phyloP scores from a whole-genome alignment of 2,329 filamentous ascomycete species.

The Chaetothyriales sp. region DNA sequence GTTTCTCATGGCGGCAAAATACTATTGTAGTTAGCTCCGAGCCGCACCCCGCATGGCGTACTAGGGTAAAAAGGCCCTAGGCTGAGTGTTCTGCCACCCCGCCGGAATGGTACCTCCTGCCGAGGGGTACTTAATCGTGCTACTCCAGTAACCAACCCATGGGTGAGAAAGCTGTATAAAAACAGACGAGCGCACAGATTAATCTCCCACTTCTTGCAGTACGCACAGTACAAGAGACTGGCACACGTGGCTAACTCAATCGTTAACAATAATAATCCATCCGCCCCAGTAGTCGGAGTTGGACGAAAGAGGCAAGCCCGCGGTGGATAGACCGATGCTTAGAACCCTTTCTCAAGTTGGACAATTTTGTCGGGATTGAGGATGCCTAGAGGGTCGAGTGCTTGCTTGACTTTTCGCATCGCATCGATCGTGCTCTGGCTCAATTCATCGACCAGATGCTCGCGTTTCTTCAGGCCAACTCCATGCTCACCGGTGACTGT shows the following conservation, averaged over 20 bases:
- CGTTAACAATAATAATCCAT: too few relatives aligned
- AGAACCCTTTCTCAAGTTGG: constrained; percentile 31
- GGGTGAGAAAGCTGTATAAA: background rate
- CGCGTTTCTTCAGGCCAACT: constrained; percentile 56
- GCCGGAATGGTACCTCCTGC: too few relatives aligned
- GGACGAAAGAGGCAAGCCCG: background rate
- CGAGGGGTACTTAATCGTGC: too few relatives aligned
- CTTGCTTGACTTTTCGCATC: constrained; percentile 53
- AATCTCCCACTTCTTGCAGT: background rate
- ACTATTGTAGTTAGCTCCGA: background rate
- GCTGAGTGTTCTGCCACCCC: too few relatives aligned
- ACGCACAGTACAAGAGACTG: background rate
- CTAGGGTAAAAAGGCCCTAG: background rate
- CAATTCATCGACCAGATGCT: constrained; percentile 50
- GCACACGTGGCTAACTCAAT: background rate
- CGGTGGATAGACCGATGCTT: constrained; percentile 1
- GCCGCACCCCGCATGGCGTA: background rate
- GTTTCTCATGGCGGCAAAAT: background rate
- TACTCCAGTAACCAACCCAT: too few relatives aligned
- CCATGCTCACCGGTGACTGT: constrained; percentile 62
- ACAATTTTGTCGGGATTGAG: constrained; percentile 54
- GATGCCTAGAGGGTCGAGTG: constrained; percentile 52
- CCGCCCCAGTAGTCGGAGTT: background rate
- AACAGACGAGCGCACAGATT: background rate
- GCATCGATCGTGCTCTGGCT: constrained; percentile 47